phyloP scores from a whole-genome alignment of 352 stramenopile genomes.

The Phytophthora boehmeriae region DNA sequence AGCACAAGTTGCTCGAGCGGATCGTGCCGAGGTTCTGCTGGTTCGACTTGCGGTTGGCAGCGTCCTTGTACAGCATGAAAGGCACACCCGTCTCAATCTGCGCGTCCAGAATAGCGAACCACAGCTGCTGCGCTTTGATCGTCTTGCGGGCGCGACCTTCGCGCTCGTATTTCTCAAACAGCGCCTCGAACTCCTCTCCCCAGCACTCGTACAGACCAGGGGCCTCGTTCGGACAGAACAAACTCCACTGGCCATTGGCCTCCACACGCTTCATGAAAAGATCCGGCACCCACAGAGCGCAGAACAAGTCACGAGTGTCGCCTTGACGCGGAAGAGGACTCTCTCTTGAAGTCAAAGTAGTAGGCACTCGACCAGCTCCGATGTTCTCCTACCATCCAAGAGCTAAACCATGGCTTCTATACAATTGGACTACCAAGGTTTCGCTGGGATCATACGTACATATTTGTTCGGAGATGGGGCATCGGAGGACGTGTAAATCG shows the following conservation, averaged over 20 bases:
- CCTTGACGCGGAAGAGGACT: no score
- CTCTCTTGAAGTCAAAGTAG: no score
- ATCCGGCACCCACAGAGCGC: constrained; percentile 98
- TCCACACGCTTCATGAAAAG: constrained; percentile 99
- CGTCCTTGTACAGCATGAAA: constrained; percentile 99
- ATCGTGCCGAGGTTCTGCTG: constrained; percentile 99
- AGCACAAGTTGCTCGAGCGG: constrained; percentile 99
- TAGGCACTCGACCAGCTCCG: no score
- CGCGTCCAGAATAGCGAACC: constrained; percentile 98
- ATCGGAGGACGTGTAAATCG: no score
- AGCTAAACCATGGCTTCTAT: no score
- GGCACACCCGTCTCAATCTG: constrained; percentile 99
- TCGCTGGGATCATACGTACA: no score
- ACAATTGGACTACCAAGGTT: no score
- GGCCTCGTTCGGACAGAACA: constrained; percentile 99
- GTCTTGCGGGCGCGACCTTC: constrained; percentile 95
- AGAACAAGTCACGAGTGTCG: constrained; percentile 99
- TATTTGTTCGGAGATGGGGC: no score
- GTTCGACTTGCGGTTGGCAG: constrained; percentile 99
- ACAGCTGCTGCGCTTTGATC: constrained; percentile 98
- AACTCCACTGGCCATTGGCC: constrained; percentile 94
- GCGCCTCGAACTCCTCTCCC: constrained; percentile 94
- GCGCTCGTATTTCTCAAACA: constrained; percentile 97
- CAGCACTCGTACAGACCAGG: constrained; percentile 94
- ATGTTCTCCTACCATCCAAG: no score